These are phyloP conservation scores for Paracoccidioides brasiliensis DNA, from an alignment of 2,329 filamentous ascomycete species.

Conservation along the genomic window DNA sequence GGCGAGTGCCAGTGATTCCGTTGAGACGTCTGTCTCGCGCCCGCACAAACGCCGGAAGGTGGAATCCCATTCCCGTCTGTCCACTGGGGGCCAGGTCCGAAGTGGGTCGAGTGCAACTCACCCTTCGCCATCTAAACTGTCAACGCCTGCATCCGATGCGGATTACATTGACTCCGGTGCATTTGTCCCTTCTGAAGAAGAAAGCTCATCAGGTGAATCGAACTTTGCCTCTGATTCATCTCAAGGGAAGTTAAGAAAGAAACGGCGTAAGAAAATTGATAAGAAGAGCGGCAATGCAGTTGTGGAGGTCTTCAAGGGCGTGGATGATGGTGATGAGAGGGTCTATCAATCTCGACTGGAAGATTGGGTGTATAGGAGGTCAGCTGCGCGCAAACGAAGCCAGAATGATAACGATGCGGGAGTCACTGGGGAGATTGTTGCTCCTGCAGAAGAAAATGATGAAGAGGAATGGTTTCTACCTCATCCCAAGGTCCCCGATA, in stretches of 20 bases:
- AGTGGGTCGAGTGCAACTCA: neutral
- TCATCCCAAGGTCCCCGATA: constrained; percentile 69
- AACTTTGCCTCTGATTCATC: constrained; percentile 6
- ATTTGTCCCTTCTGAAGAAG: constrained; percentile 9
- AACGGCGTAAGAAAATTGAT: constrained; percentile 23
- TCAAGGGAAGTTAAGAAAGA: constrained; percentile 15
- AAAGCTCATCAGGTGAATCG: constrained; percentile 10
- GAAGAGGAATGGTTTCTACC: constrained; percentile 69
- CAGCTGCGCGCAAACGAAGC: constrained; percentile 43
- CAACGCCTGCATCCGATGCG: constrained; percentile 23
- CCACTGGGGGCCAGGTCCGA: neutral
- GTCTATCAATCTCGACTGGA: constrained; percentile 64
- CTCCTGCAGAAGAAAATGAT: constrained; percentile 2
- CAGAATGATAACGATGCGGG: constrained; percentile 24
- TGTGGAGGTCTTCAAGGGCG: constrained; percentile 44
- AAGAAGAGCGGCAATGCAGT: constrained; percentile 24
- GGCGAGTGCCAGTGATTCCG: constrained; percentile 18
- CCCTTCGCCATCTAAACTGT: constrained; percentile 12
- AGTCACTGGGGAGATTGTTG: constrained; percentile 30
- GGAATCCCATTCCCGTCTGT: constrained; percentile 1
- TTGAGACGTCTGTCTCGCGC: constrained; percentile 14
- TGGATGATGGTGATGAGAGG: constrained; percentile 82
- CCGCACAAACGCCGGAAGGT: constrained; percentile 27
- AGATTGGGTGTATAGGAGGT: constrained; percentile 57
- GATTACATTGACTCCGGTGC: constrained; percentile 18